Evolutionary conservation across 2,329 filamentous ascomycete genomes (phyloP), one percentile per base, ranked within the genome.

Genomic region (Didymellaceae sp.): DNA sequence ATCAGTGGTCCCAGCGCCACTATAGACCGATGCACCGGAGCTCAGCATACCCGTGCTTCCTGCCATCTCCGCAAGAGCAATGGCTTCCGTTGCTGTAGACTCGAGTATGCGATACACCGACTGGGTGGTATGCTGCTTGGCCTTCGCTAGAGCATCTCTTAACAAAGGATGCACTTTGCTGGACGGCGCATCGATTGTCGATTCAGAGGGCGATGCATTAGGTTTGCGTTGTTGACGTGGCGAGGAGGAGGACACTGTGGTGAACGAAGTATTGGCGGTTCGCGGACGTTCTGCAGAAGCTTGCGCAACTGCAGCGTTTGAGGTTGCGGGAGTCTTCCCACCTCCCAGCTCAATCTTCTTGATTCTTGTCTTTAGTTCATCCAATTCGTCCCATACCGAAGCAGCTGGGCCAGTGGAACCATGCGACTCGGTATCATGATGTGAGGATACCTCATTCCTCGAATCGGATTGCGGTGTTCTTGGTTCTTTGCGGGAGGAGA

Each of bases 341-440:
- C 90, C 95, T 61, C 95, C 75, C 24, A 38, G 25, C 72, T 97
- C 94, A 8, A 99, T 82, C 53, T 91, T 89, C 62, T 90, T 87
- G 62, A 99, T 96, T 22, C 94, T 86, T 31, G 90, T 94, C 72
- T 97, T 97, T 37, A 99, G 77, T 58, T 97, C 94, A 63, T 97
- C 94, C 21, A 99, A 77, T 73, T 99, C 94, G 69, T 97, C 94
- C 94, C 94, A 99, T 2, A 99, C 90, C 0, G 91, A 97, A 2
- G 91, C 95, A 10, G 92, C 90, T 1, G 90, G 91, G 1, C 88
- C 91, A 0, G 90, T 94, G 0, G 94, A 97, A 22, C 88, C 82
- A 25, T 89, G 93, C 0, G 94, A 97, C 63, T 94, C 91, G 0
- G 91, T 92, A 18, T 72, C 70, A 8, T 64, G 62, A 11, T 65